Evolutionary conservation across 2,329 filamentous ascomycete genomes (phyloP).

Genomic region (Nothopassalora personata): DNA sequence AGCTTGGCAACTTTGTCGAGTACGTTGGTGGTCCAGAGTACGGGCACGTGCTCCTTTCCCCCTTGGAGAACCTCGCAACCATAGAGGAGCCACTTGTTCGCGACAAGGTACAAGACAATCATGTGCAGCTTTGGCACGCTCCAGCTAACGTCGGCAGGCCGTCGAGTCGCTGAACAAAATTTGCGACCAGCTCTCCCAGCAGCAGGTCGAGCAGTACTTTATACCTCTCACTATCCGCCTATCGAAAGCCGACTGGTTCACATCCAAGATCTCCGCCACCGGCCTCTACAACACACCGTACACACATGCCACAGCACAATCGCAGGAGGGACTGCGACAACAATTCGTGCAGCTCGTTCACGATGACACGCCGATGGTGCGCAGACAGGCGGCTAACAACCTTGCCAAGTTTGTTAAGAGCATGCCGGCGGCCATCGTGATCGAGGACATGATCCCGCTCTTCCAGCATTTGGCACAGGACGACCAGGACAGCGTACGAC

Average conservation of each 20-base stretch:
- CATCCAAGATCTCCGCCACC: conserved; percentile 96
- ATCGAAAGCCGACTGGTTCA: conserved; percentile 99
- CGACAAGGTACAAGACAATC: conserved; percentile 71
- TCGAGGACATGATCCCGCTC: conserved; percentile 97
- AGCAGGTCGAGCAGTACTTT: conserved; percentile 96
- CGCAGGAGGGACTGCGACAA: conserved; percentile 85
- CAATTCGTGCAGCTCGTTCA: conserved; percentile 91
- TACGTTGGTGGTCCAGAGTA: conserved; percentile 92
- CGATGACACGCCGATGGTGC: conserved; percentile 98
- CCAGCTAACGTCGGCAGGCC: conserved; percentile 55
- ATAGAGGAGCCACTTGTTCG: conserved; percentile 97
- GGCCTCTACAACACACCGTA: conserved; percentile 93
- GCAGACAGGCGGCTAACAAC: conserved; percentile 93
- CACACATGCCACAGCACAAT: conserved; percentile 77
- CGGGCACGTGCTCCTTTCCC: conserved; percentile 93
- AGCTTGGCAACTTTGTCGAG: conserved; percentile 93
- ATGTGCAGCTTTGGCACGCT: not conserved
- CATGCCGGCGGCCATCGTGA: conserved; percentile 84
- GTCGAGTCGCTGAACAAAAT: conserved; percentile 99
- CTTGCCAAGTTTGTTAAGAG: conserved; percentile 96
- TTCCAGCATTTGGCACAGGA: conserved; percentile 96
- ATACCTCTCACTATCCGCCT: conserved; percentile 92
- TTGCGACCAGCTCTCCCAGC: conserved; percentile 80
- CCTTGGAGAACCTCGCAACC: conserved; percentile 93
- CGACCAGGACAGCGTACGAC: conserved; percentile 93